Base-by-base conservation (phyloP, 768 basidiomycete genomes). In the Inosperma sp. region DNA sequence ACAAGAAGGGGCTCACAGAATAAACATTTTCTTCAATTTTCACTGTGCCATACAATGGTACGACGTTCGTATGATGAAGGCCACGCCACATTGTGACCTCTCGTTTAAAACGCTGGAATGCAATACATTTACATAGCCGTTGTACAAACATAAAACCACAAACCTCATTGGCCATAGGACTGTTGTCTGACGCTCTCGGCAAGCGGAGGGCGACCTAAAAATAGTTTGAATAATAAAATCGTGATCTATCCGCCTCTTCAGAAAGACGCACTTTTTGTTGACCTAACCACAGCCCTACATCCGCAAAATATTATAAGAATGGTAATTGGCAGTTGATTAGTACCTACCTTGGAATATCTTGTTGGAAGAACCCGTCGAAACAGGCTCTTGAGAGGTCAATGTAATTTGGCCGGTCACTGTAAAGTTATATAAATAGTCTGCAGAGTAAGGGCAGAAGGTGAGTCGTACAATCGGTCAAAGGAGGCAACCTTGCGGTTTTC, bases 401-500 rank as follows among this genome's bases (percentile, higher is more conserved):
- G 59, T 61, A 10, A 79, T 65, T 56, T 73, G 73, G 10, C 74
- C 73, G 25, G 72, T 71, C 26, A 77, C 74, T 74, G 31, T 3
- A 34, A 22, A 48, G 29, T n/a, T 31, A 43, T 52, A 17, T 49
- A 43, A 44, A 45, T 43, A 43, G 0, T 23, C n/a, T n/a, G 26
- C 4, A 51, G 2, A 25, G 17, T 7, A 16, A n/a, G 46, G 37
- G 9, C 29, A 17, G 29, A 7, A 36, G 23, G 12, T 36, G 7
- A n/a, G 13, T 34, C 35, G 31, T 9, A 76, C 74, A 57, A 55
- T 77, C 71, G 23, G 65, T 67, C 40, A 74, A 59, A 3, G 76
- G 76, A 22, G 75, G 75, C 7, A 76, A 58, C 47, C 65, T 68
- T 22, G 64, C 58, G 8, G 74, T 72, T 31, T 67, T 62, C 50